These are phyloP conservation scores for Aspergillus texensis DNA, from an alignment of 2,329 filamentous ascomycete genomes.

Conservation along the genomic window DNA sequence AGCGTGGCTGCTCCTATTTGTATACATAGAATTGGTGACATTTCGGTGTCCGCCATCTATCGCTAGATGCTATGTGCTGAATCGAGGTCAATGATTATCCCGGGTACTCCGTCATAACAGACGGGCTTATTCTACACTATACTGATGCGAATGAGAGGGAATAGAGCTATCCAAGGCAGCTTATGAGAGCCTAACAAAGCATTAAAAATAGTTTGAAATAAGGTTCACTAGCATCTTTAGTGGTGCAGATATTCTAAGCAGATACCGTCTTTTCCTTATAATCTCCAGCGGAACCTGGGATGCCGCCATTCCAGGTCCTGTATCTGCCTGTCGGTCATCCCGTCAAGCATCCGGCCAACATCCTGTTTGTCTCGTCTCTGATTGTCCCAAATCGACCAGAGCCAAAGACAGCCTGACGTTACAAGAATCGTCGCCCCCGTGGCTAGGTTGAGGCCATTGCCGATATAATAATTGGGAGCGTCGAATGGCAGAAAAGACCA, in stretches of 20 bases:
- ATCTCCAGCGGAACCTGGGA: slow-evolving; percentile 46
- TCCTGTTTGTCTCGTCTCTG: slow-evolving; percentile 57
- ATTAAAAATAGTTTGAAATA: too few species aligned
- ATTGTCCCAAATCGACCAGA: slow-evolving; percentile 68
- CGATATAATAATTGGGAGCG: slow-evolving; percentile 67
- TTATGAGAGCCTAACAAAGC: too few species aligned
- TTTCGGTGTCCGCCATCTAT: not conserved
- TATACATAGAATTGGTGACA: not conserved
- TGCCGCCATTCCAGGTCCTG: slow-evolving; percentile 69
- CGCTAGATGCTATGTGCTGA: not conserved
- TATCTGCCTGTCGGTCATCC: slow-evolving; percentile 55
- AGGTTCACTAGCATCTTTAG: too few species aligned
- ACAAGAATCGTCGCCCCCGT: slow-evolving; percentile 61
- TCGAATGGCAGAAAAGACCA: slow-evolving; percentile 68
- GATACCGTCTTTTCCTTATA: slow-evolving; percentile 39
- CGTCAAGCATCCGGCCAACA: slow-evolving; percentile 59
- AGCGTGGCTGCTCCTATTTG: not conserved
- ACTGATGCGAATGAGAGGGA: not conserved
- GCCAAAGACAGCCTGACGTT: slow-evolving; percentile 50
- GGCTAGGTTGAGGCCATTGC: slow-evolving; percentile 71
- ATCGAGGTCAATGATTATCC: not conserved
- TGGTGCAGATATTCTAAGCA: not conserved
- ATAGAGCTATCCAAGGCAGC: not conserved
- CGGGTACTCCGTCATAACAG: not conserved
- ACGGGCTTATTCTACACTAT: not conserved